These are phyloP conservation scores for Tetrahymena malaccensis DNA, from an alignment of 73 alveolate genomes.

Conservation along the genomic window DNA sequence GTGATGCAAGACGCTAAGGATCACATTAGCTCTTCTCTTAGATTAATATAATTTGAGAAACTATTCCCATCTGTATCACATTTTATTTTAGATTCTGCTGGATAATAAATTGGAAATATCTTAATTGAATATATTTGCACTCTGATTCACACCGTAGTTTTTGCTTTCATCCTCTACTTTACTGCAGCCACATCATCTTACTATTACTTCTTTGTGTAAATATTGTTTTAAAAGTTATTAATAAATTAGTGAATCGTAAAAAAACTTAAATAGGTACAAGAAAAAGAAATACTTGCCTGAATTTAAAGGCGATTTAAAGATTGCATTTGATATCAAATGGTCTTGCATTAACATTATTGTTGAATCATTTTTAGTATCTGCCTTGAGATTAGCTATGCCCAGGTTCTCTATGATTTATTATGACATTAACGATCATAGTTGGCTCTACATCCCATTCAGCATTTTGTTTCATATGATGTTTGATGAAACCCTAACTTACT, in stretches of 20 bases:
- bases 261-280: background rate
- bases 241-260: background rate
- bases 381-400: conserved; percentile 38
- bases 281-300: conserved; percentile 25
- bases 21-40: conserved; percentile 27
- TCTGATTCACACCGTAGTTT: conserved; percentile 9
- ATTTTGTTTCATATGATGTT: conserved; percentile 38
- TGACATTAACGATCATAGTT: conserved; percentile 37
- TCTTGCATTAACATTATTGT: conserved; percentile 27
- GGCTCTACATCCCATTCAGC: conserved; percentile 38
- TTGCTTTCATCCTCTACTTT: conserved; percentile 7
- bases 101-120: background rate
- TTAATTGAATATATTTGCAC: conserved; percentile 23
- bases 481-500: conserved; percentile 54
- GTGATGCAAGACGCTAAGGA: background rate
- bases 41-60: conserved; percentile 1
- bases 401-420: conserved; percentile 35
- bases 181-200: conserved; percentile 7
- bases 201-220: conserved; percentile 15
- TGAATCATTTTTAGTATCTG: conserved; percentile 48
- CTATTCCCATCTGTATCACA: background rate
- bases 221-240: background rate
- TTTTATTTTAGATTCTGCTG: background rate
- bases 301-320: conserved; percentile 30
- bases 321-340: conserved; percentile 40